These are phyloP conservation scores for Magnusiomyces starmeri DNA, from an alignment of 1,139 yeast species.

Conservation along the genomic window DNA sequence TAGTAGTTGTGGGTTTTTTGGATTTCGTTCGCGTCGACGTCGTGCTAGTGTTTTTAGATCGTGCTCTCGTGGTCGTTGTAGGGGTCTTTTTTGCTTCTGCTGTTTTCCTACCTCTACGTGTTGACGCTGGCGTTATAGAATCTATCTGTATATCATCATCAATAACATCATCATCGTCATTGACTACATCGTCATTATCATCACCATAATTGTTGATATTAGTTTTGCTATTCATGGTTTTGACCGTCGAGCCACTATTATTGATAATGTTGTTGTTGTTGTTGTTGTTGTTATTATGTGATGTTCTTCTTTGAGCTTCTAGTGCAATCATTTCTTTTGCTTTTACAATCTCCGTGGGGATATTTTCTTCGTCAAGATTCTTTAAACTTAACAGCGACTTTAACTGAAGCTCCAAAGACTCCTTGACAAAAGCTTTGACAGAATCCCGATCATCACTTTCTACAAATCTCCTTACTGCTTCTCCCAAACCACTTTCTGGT, in stretches of 20 bases:
- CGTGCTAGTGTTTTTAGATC: neutral
- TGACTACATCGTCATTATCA: neutral
- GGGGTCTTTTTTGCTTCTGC: neutral
- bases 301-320: neutral
- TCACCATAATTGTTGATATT: neutral
- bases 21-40: no score
- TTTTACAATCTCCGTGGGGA: neutral
- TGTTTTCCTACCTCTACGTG: neutral
- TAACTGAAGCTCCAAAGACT: slow-evolving; percentile 58
- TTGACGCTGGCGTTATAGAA: neutral
- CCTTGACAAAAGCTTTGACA: slow-evolving; percentile 59
- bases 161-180: neutral
- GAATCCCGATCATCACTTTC: slow-evolving; percentile 78
- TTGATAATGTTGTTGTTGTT: neutral
- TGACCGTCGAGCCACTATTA: no score
- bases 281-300: neutral
- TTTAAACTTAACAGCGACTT: slow-evolving; percentile 44
- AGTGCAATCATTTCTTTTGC: neutral
- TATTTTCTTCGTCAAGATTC: slow-evolving; percentile 25
- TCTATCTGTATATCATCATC: neutral
- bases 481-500: slow-evolving; percentile 70
- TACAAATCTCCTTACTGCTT: slow-evolving; percentile 64
- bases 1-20: no score
- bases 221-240: no score
- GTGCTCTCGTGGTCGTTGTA: neutral